Percentiles rank a stretch among this genome's conserved stretches.
phyloP scores from a whole-genome alignment of 139 green algal genomes.

The Tetraselmis striata region DNA sequence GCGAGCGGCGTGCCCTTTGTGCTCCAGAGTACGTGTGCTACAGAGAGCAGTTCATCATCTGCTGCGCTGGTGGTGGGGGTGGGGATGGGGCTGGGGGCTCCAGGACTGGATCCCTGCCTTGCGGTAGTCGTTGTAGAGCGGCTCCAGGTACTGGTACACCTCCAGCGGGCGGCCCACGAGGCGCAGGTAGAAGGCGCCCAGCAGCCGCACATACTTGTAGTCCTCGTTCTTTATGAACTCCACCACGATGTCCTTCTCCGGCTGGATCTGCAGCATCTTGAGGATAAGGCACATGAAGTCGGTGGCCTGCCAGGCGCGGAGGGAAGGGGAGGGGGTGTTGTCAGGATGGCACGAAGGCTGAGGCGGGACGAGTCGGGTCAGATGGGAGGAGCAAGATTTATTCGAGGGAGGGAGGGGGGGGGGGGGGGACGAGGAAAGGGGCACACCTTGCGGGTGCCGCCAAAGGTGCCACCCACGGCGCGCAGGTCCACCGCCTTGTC shows the following conservation, averaged over 20 bases:
- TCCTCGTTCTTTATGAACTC: constrained; percentile 98
- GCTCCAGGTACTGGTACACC: constrained; percentile 95
- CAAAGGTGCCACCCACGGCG: constrained; percentile 76
- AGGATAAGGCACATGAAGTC: constrained; percentile 93
- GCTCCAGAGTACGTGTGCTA: too few relatives aligned
- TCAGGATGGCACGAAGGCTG: too few relatives aligned
- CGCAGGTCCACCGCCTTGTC: constrained; percentile 89
- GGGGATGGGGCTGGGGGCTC: too few relatives aligned
- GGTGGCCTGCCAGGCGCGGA: constrained; percentile 33
- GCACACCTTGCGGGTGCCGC: constrained; percentile 57
- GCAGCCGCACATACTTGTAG: constrained; percentile 89
- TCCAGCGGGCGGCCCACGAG: constrained; percentile 83
- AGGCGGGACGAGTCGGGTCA: too few relatives aligned
- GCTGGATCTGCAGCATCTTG: constrained; percentile 98
- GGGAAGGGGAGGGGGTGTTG: neutral
- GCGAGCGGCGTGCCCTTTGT: too few relatives aligned
- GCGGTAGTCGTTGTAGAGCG: constrained; percentile 94
- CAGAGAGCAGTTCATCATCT: too few relatives aligned
- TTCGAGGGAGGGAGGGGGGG: too few relatives aligned
- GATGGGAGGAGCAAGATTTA: too few relatives aligned
- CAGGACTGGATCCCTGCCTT: too few relatives aligned
- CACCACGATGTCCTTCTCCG: constrained; percentile 94
- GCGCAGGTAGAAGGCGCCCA: constrained; percentile 94
- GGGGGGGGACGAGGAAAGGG: too few relatives aligned
- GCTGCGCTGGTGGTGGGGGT: neutral